Conservation (phyloP, 78 protist genomes). For the Dictyostelium firmibasis region DNA sequence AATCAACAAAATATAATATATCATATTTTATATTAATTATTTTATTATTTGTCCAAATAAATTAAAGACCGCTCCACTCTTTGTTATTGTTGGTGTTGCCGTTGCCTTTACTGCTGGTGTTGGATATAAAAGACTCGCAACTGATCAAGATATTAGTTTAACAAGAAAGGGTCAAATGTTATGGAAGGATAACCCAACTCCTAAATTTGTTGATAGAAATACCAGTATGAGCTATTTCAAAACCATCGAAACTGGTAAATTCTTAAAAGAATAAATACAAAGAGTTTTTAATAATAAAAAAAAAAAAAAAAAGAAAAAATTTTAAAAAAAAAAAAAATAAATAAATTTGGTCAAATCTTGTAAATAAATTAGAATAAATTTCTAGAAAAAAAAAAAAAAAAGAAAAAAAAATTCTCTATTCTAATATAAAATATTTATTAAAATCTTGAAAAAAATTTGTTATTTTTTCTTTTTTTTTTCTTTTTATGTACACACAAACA, state of each 20-base stretch:
- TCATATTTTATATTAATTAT: too few relatives aligned
- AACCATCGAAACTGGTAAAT: conserved; percentile 31
- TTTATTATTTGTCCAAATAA: too few relatives aligned
- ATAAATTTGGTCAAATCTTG: too few relatives aligned
- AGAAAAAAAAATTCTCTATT: too few relatives aligned
- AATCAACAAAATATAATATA: neutral
- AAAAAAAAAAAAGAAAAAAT: too few relatives aligned
- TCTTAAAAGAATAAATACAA: neutral
- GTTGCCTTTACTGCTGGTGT: conserved; percentile 29
- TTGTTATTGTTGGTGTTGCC: conserved; percentile 23
- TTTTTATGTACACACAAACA: neutral
- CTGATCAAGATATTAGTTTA: conserved; percentile 38
- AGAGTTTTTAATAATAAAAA: neutral
- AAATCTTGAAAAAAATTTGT: neutral
- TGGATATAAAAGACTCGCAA: conserved; percentile 31
- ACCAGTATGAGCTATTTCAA: neutral
- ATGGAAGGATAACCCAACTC: conserved; percentile 2
- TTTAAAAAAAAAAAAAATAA: too few relatives aligned
- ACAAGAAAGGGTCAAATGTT: conserved; percentile 40
- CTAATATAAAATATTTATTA: too few relatives aligned
- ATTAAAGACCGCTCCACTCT: conserved; percentile 20
- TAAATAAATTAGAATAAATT: too few relatives aligned
- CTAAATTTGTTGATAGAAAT: conserved; percentile 28
- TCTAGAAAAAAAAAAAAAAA: too few relatives aligned
- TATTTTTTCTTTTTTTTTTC: neutral